Evolutionary conservation across 208 protist genomes (phyloP), one percentile per base, ranked within the genome.

Genomic region (Leishmania mexicana): DNA sequence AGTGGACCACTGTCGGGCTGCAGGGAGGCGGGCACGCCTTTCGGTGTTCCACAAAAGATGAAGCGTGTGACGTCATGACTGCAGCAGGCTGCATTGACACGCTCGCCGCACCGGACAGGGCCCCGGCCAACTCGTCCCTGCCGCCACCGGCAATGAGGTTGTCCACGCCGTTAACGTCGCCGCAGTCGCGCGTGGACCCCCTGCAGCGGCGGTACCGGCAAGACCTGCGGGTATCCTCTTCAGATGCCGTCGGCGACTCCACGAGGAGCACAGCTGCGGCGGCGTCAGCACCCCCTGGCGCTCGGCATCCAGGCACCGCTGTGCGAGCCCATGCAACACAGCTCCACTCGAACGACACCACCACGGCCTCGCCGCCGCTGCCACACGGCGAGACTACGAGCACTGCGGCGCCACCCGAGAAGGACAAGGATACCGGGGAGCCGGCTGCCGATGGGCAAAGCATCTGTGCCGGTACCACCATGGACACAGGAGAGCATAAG

Each of bases 1-100:
- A 83, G 19, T 93, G 85, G 87, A 93, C 79, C n/a, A 87, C 80
- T 19, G 78, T 77, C 5, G 78, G 79, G 15, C 77, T 92, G 53
- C 85, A 85, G 67, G 76, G 67, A 51, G 51, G 71, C 24, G 42
- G 72, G 11, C 86, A 89, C 76, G 24, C 28, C n/a, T 84, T 89
- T 79, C 40, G 31, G 51, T 79, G 65, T 19, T 8, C 42, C 54
- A 47, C 58, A n/a, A 10, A 40, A 8, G 62, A 76, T 17, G 64
- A 79, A 68, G 78, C 10, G 45, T 8, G 40, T 38, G 40, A 17
- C 67, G 4, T 17, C 31, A 70, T 19, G 17, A 42, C 49, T 35
- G 75, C 75, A 24, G 75, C 75, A 49, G 73, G 11, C 17, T 17
- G 53, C 51, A 19, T 5, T n/a, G 21, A 15, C 28, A 31, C 38